phyloP scores from a whole-genome alignment of 2,329 filamentous ascomycete genomes.

The Colletotrichum tropicale region DNA sequence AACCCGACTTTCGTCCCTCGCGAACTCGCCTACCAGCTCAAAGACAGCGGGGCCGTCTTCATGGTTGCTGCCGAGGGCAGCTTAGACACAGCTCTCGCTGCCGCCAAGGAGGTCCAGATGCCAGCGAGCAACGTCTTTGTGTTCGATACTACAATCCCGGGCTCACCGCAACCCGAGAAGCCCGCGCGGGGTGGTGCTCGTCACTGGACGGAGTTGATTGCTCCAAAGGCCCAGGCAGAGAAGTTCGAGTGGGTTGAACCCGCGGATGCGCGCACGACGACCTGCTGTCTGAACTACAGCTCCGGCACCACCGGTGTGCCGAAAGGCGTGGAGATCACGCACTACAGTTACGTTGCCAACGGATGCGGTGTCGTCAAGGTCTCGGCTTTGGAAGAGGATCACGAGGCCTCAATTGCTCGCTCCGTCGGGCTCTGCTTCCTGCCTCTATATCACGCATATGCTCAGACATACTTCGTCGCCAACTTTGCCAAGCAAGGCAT shows the following conservation, averaged over 20 bases:
- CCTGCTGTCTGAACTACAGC: conserved; percentile 79
- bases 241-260: conserved; percentile 68
- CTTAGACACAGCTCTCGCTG: conserved; percentile 68
- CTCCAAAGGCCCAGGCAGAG: conserved; percentile 52
- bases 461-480: conserved; percentile 73
- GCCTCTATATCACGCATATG: conserved; percentile 78
- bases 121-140: conserved; percentile 62
- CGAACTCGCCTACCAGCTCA: conserved; percentile 77
- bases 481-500: conserved; percentile 59
- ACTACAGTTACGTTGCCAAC: conserved; percentile 78
- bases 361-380: conserved; percentile 62
- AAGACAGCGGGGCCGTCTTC: conserved; percentile 71
- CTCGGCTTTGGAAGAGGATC: conserved; percentile 49
- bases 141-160: conserved; percentile 62
- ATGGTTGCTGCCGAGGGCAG: conserved; percentile 67
- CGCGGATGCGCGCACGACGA: conserved; percentile 52
- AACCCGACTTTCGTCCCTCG: conserved; percentile 71
- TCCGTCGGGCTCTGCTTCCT: conserved; percentile 67
- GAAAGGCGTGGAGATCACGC: conserved; percentile 85
- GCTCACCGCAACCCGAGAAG: conserved; percentile 16
- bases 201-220: conserved; percentile 70
- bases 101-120: conserved; percentile 64
- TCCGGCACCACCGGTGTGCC: conserved; percentile 81
- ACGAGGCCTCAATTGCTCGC: conserved; percentile 42
- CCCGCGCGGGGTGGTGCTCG: conserved; percentile 41